These are phyloP conservation scores for Wickerhamomyces sp. DNA, from an alignment of 1,139 yeast genomes.

Conservation along the genomic window DNA sequence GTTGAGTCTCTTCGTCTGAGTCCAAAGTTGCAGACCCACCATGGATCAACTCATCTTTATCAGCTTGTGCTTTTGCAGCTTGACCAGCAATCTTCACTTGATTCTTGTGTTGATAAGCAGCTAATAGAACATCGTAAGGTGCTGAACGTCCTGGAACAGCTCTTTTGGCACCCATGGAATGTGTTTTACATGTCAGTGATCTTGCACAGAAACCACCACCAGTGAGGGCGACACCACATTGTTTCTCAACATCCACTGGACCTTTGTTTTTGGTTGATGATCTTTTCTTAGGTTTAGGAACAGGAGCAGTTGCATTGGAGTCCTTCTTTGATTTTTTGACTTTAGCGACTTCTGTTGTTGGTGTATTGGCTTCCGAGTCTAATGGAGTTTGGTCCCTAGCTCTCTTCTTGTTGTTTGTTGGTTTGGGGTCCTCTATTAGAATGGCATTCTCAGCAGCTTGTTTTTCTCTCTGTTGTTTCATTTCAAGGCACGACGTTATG, in stretches of 20 bases:
- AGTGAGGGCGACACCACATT: constrained; percentile 93
- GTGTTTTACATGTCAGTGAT: constrained; percentile 93
- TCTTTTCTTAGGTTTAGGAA: constrained; percentile 46
- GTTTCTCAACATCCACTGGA: constrained; percentile 89
- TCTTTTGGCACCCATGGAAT: constrained; percentile 96
- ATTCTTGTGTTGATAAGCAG: constrained; percentile 87
- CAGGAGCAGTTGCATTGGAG: constrained; percentile 15
- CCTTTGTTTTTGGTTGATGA: constrained; percentile 62
- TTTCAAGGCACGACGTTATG: constrained; percentile 42
- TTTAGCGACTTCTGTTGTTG: constrained; percentile 23
- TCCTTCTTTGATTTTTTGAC: constrained; percentile 19
- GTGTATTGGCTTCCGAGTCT: constrained; percentile 26
- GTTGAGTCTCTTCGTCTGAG: constrained; percentile 93
- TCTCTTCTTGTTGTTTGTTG: constrained; percentile 14
- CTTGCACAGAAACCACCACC: constrained; percentile 94
- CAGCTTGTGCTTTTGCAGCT: constrained; percentile 60
- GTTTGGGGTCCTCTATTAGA: neutral
- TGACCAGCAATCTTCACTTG: constrained; percentile 87
- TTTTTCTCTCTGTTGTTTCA: constrained; percentile 36
- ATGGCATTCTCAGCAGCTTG: constrained; percentile 20
- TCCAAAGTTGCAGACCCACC: constrained; percentile 36
- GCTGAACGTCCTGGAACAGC: constrained; percentile 92
- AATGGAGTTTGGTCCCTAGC: constrained; percentile 15
- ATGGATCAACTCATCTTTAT: constrained; percentile 38
- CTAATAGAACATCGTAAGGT: constrained; percentile 82